Conservation (phyloP, 345 rosid genomes). For the Clausena lansium region DNA sequence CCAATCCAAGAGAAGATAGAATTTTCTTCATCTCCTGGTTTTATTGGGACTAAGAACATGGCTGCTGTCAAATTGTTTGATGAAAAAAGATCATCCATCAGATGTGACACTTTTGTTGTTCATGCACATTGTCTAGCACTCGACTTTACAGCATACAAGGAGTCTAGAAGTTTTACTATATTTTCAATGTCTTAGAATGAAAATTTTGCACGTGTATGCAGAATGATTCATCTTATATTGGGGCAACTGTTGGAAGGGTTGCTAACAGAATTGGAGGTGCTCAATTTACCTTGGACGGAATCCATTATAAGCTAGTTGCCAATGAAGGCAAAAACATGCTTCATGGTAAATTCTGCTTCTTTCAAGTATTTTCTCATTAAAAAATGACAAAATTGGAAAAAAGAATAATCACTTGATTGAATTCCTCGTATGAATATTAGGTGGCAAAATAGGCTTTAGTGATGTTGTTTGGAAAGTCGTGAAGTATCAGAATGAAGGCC, state of each 20-base stretch:
- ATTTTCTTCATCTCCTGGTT: not conserved
- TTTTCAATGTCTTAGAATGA: not conserved
- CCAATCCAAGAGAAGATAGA: not conserved
- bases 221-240: constrained; percentile 64
- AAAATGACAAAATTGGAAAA: not conserved
- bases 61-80: not conserved
- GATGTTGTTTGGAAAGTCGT: constrained; percentile 71
- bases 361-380: not conserved
- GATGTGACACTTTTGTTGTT: not conserved
- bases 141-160: not conserved
- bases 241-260: constrained; percentile 78
- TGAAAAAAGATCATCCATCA: not conserved
- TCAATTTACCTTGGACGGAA: constrained; percentile 63
- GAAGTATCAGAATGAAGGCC: constrained; percentile 39
- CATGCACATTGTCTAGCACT: not conserved
- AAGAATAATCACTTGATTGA: not conserved
- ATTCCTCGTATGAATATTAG: constrained; percentile 22
- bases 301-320: constrained; percentile 52
- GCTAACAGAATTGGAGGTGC: constrained; percentile 81
- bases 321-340: constrained; percentile 83
- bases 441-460: constrained; percentile 77
- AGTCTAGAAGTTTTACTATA: not conserved
- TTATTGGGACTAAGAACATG: not conserved
- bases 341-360: constrained; percentile 49
- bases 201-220: constrained; percentile 21